These are phyloP conservation scores for Chrysanthemum lavandulifolium DNA, from an alignment of 129 eudicot species.

Conservation along the genomic window DNA sequence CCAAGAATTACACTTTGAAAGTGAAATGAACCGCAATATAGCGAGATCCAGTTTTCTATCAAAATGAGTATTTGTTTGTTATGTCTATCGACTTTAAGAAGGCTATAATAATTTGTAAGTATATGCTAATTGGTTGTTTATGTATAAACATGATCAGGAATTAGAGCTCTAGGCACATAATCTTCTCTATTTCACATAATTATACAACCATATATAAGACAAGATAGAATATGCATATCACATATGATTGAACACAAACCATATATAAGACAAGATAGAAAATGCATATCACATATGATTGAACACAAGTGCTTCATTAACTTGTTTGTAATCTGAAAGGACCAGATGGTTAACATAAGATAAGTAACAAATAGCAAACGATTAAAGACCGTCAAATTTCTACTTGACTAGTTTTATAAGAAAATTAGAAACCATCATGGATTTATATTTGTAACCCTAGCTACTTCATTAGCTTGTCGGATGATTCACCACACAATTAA, in stretches of 20 bases:
- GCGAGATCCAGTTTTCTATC: too few relatives aligned
- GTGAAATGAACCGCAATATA: too few relatives aligned
- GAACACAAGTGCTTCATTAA: constrained; percentile 24
- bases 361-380: constrained; percentile 6
- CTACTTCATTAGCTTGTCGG: constrained; percentile 18
- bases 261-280: not conserved
- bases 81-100: too few relatives aligned
- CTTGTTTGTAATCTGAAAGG: constrained; percentile 23
- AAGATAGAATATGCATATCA: not conserved
- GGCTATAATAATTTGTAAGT: too few relatives aligned
- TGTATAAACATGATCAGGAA: too few relatives aligned
- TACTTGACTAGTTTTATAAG: constrained; percentile 11
- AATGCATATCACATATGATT: not conserved
- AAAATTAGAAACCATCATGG: constrained; percentile 19
- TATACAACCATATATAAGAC: constrained; percentile 1
- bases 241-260: constrained; percentile 17
- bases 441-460: constrained; percentile 12
- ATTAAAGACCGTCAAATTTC: constrained; percentile 16
- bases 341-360: constrained; percentile 23
- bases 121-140: too few relatives aligned
- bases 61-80: too few relatives aligned
- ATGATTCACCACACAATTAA: constrained; percentile 32
- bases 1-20: too few relatives aligned
- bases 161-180: not conserved
- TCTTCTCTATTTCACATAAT: not conserved